A percentile compares a stretch with the other conserved stretches of the same genome.
Evolutionary conservation across 75 land plant species (phyloP).

Genomic region (Cunninghamia lanceolata): DNA sequence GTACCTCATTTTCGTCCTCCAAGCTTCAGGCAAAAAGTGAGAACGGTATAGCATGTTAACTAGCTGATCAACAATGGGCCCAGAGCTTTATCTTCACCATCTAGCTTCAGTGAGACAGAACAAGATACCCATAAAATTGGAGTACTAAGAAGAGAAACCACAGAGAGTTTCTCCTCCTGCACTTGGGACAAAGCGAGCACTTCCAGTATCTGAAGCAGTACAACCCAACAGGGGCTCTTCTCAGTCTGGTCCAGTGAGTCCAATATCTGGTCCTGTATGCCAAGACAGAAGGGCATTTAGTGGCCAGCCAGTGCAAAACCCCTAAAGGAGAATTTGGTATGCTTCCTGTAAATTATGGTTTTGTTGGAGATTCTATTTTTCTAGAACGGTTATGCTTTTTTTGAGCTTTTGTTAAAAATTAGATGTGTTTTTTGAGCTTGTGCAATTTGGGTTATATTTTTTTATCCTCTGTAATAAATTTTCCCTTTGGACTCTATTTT

Average conservation of each 20-base stretch:
- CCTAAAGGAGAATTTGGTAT: too few species aligned
- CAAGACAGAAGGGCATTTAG: conserved; percentile 14
- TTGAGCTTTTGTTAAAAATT: too few species aligned
- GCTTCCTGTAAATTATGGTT: too few species aligned
- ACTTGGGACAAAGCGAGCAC: background rate
- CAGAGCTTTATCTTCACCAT: conserved; percentile 67
- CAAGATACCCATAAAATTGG: conserved; percentile 29
- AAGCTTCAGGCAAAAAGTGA: conserved; percentile 55
- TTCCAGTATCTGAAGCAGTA: conserved; percentile 13
- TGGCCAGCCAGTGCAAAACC: conserved; percentile 58
- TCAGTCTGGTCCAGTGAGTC: conserved; percentile 11
- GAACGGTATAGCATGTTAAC: conserved; percentile 35
- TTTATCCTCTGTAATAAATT: too few species aligned
- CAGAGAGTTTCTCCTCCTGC: conserved; percentile 14
- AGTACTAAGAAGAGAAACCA: conserved; percentile 1
- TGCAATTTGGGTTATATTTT: too few species aligned
- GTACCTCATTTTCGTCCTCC: conserved; percentile 49
- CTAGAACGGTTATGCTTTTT: too few species aligned
- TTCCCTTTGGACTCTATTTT: too few species aligned
- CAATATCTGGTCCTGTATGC: conserved; percentile 7
- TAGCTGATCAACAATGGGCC: conserved; percentile 21
- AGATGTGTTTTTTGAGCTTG: too few species aligned
- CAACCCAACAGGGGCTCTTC: conserved; percentile 6
- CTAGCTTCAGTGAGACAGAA: conserved; percentile 45
- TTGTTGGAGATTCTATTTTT: too few species aligned